Base-by-base conservation (phyloP, 73 alveolate genomes). In the Paramecium bursaria region DNA sequence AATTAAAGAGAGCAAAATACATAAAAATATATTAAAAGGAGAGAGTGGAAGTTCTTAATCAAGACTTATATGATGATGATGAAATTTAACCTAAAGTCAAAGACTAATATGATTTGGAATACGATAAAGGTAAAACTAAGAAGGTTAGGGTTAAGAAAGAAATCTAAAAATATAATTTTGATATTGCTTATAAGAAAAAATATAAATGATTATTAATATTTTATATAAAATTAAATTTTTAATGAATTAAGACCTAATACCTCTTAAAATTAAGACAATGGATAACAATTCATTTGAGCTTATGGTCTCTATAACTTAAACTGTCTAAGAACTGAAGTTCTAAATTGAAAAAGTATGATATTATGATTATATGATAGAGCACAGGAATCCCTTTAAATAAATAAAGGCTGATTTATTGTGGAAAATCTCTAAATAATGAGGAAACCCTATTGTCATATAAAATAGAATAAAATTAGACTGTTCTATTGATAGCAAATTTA, bases 71-170 rank as follows among this genome's bases (percentile, higher is more conserved):
- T 7, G 61, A 67, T 13, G 53, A 31, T 4, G 60, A 67, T 3
- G 60, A 67, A 5, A 46, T 15, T 7, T 19, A 33, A 19, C 15
- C 35, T 0, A 67, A 67, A 67, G 55, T 35, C 13, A 67, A 67
- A 13, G 82, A 67, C 27, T 29, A 42, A n/a, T 61, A 61, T 61
- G 80, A 61, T 17, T 23, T 23, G 42, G 80, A 61, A 25, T 61
- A 61, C 42, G 80, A 61, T 61, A 61, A 35, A 21, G 82, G 82
- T n/a, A 67, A 67, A 22, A 57, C 44, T 7, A 67, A 67, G 30
- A 67, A 67, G 21, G 30, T 39, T 15, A 39, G 44, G 25, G 22
- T 39, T 22, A 39, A 67, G 30, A 67, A 23, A 67, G 82, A 67
- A 67, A 42, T 5, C 7, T 17, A 67, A 42, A 4, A 15, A 15